Evolutionary conservation across 202 grass and related monocot species (phyloP).

Genomic region (Schoenoplectus tabernaemontani): DNA sequence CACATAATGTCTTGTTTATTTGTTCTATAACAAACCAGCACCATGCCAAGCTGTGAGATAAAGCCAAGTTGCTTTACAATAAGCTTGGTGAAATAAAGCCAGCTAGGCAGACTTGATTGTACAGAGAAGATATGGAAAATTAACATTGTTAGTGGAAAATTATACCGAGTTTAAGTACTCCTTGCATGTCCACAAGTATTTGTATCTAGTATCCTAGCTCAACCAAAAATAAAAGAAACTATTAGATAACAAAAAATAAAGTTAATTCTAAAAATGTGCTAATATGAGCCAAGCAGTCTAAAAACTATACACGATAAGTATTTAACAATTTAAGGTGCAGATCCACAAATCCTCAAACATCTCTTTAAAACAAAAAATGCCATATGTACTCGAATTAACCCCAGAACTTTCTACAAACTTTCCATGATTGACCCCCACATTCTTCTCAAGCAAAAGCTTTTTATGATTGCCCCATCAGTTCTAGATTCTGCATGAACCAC

Average conservation of each 20-base stretch:
- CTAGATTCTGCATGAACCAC: neutral
- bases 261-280: neutral
- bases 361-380: neutral
- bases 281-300: slow-evolving; percentile 3
- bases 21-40: neutral
- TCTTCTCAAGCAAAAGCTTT: neutral
- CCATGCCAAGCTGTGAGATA: neutral
- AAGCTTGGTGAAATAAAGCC: neutral
- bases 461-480: neutral
- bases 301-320: slow-evolving; percentile 34
- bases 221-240: slow-evolving; percentile 38
- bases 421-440: neutral
- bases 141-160: neutral
- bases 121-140: neutral
- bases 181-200: slow-evolving; percentile 84
- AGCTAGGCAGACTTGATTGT: neutral
- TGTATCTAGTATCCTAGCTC: slow-evolving; percentile 85
- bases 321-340: slow-evolving; percentile 14
- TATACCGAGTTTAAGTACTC: slow-evolving; percentile 69
- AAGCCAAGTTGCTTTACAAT: neutral
- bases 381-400: neutral
- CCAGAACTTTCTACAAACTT: neutral
- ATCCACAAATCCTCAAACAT: neutral
- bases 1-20: neutral
- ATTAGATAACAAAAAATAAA: slow-evolving; percentile 26